Base-by-base conservation (phyloP, 2,329 filamentous ascomycete genomes). In the Botrytis hyacinthi region DNA sequence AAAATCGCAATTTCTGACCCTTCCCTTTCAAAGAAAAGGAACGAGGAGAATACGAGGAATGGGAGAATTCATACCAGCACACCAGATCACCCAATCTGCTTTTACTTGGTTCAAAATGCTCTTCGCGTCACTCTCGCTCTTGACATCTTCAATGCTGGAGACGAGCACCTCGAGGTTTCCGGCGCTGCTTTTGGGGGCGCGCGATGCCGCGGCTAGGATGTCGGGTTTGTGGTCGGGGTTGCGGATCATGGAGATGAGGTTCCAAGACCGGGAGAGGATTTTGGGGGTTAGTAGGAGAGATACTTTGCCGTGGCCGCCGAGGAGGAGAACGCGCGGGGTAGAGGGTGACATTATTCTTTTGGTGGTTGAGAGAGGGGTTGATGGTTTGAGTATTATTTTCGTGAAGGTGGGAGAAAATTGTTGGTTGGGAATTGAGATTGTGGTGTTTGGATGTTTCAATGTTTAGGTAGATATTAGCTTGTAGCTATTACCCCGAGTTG, bases 231-330 rank as follows among this genome's bases (percentile, higher is more conserved):
- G 93, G 0, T 90, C 89, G n/a, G 88, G 84, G 76, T 90, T 88
- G 78, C 93, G 92, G 81, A 97, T 91, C 75, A 96, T 85, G 81
- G 91, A 93, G 74, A 92, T 94, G 71, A 97, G 91, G 76, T 88
- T 89, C 91, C 93, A 95, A 48, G 88, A 89, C 76, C 90, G 89
- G 69, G 89, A 86, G 60, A 96, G 88, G 12, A 97, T 89, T 74
- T 95, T 86, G 1, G 92, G 92, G 14, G 93, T 96, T 57, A 96
- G 87, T 61, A 91, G 84, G 74, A 93, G 89, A 77, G 93, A 88
- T 74, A 96, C 83, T 81, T 94, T 93, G 83, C 93, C 93, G 84
- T 95, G 93, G 79, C 93, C 93, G 79, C 93, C 93, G 76, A 96
- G 88, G 77, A 96, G 78, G 51, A 79, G 77, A n/a, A 78, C 75